Conservation (phyloP, 495 filamentous ascomycete species). For the Neurospora hispaniola region DNA sequence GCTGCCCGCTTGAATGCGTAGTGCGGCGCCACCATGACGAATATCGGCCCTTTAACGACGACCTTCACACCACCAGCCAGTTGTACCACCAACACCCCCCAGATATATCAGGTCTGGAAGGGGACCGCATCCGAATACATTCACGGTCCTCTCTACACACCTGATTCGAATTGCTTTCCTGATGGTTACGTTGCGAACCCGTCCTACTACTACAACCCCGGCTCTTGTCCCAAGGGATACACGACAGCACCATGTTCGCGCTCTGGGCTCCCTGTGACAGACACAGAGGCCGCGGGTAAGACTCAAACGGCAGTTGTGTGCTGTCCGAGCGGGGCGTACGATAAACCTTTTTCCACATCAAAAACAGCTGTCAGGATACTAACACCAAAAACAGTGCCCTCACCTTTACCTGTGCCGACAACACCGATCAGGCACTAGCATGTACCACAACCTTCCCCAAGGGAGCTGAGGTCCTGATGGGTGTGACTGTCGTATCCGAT, state of each 20-base stretch:
- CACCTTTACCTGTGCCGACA: conserved; percentile 12
- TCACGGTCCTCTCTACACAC: conserved; percentile 19
- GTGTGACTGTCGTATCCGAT: conserved; percentile 10
- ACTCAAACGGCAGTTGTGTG: conserved; percentile 20
- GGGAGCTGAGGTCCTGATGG: conserved; percentile 5
- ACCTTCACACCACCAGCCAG: conserved; percentile 18
- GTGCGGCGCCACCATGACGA: conserved; percentile 18
- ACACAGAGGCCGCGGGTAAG: background rate
- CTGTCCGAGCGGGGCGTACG: conserved; percentile 18
- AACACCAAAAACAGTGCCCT: conserved; percentile 5
- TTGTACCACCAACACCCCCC: conserved; percentile 14
- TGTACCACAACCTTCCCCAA: conserved; percentile 15
- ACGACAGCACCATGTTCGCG: conserved; percentile 20
- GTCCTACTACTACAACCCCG: conserved; percentile 24
- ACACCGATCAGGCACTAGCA: conserved; percentile 4
- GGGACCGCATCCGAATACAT: conserved; percentile 9
- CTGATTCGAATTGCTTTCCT: conserved; percentile 17
- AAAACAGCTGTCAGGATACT: background rate
- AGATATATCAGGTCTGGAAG: conserved; percentile 17
- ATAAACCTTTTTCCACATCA: background rate
- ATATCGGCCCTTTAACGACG: conserved; percentile 23
- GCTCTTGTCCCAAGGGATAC: conserved; percentile 21
- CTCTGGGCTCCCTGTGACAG: background rate
- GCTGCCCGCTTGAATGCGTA: conserved; percentile 6
- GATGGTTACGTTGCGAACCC: conserved; percentile 18